These are phyloP conservation scores for Microstegium vimineum DNA, from an alignment of 176 grass and related monocot species.

Conservation along the genomic window DNA sequence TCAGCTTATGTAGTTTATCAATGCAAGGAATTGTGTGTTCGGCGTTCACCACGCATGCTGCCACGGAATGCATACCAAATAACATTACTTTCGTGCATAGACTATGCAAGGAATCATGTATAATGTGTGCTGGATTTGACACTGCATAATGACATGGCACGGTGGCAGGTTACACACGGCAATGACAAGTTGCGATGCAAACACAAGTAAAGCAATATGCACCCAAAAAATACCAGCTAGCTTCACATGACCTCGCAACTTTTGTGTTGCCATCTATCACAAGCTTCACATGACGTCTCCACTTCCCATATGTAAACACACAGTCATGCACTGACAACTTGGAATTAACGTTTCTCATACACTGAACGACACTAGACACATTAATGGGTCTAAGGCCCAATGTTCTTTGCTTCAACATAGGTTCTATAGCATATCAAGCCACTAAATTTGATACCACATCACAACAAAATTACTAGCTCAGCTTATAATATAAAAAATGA, in stretches of 20 bases:
- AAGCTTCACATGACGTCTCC: background rate
- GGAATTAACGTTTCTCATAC: background rate
- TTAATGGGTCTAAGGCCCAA: background rate
- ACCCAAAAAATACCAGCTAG: background rate
- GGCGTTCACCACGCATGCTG: background rate
- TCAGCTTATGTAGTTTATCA: background rate
- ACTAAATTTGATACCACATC: background rate
- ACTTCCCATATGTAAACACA: conserved; percentile 13
- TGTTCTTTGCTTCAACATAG: background rate
- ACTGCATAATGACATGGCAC: background rate
- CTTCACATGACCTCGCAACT: background rate
- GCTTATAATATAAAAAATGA: background rate
- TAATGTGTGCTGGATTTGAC: background rate
- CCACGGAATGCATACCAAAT: too few species aligned
- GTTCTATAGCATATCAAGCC: background rate
- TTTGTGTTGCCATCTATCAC: background rate
- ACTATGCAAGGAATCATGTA: too few species aligned
- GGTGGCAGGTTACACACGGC: background rate
- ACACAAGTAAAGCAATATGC: background rate
- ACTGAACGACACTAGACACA: background rate
- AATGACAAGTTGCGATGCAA: background rate
- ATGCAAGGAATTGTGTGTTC: background rate
- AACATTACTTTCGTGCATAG: too few species aligned
- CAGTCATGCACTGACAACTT: conserved; percentile 1
- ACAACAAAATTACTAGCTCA: conserved; percentile 6